Percentiles rank a stretch among this genome's conserved stretches.
phyloP scores from a whole-genome alignment of 805 yeast genomes.

The Lachancea fermentati region DNA sequence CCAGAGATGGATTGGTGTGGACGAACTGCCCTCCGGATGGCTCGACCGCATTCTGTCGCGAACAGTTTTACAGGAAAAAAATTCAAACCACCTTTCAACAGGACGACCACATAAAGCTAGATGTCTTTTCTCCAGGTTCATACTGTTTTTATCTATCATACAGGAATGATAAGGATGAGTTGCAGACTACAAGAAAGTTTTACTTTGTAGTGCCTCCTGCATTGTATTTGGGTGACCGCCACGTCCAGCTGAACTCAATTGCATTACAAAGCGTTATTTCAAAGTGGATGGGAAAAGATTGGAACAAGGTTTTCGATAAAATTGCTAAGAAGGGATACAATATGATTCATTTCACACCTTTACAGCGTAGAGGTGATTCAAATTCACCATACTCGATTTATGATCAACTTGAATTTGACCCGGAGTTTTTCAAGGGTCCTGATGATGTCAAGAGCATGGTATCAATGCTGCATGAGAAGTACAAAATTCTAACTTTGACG shows the following conservation, averaged over 20 bases:
- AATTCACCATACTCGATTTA: slow-evolving; percentile 89
- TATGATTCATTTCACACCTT: slow-evolving; percentile 94
- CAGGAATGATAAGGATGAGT: slow-evolving; percentile 31
- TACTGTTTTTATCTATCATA: slow-evolving; percentile 69
- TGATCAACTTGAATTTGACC: slow-evolving; percentile 80
- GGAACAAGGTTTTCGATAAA: slow-evolving; percentile 62
- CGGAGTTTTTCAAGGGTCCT: slow-evolving; percentile 49
- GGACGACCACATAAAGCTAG: slow-evolving; percentile 56
- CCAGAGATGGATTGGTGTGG: slow-evolving; percentile 66
- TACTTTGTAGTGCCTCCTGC: slow-evolving; percentile 81
- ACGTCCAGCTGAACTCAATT: slow-evolving; percentile 68
- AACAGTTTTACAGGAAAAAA: slow-evolving; percentile 45
- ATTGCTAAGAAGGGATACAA: slow-evolving; percentile 78
- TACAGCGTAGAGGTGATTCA: slow-evolving; percentile 83
- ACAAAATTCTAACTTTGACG: slow-evolving; percentile 70
- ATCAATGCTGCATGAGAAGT: slow-evolving; percentile 41
- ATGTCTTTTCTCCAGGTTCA: slow-evolving; percentile 70
- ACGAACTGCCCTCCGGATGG: slow-evolving; percentile 59
- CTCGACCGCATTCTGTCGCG: slow-evolving; percentile 46
- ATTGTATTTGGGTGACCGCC: slow-evolving; percentile 48
- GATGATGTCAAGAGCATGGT: slow-evolving; percentile 52
- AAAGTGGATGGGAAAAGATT: slow-evolving; percentile 81
- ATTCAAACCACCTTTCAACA: slow-evolving; percentile 55
- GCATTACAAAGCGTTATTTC: slow-evolving; percentile 82
- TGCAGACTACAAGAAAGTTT: slow-evolving; percentile 50